Base-by-base conservation (phyloP, 2,329 filamentous ascomycete genomes). In the Verticillium dahliae region DNA sequence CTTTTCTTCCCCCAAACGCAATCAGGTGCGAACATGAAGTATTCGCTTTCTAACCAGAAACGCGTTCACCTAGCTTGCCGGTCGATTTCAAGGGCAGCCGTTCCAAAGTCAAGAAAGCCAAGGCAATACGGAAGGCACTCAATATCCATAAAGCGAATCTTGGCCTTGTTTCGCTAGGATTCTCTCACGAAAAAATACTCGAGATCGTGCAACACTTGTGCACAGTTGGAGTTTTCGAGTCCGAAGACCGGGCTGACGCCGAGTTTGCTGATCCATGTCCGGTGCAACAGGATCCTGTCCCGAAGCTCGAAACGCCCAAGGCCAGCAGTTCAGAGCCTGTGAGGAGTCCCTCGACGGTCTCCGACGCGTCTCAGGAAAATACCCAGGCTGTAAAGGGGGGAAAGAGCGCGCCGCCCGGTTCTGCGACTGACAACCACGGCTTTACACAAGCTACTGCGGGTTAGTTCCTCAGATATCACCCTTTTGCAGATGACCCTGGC, bases 211-310 rank as follows among this genome's bases (percentile, higher is more conserved):
- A 65, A 39, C 56, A 55, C 18, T 61, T 74, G n/a, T 56, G 73
- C 14, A 66, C 70, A 52, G 56, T 52, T 9, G 56, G 65, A 3
- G 60, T 74, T 11, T 75, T 76, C 61, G 65, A 72, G 60, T 74
- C 71, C 1, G 70, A 74, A 34, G 55, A 68, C 7, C 67, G 69
- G 33, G 73, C 72, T 45, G 73, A 71, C 61, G 65, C 69, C 56
- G 67, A 69, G 58, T 76, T 75, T 62, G 73, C 73, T 6, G 70
- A 71, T 27, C 67, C 74, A 10, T 75, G 73, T 41, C 64, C 62
- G 18, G 65, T 67, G 6, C 69, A 68, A 9, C 66, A 67, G 6
- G 61, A 63, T 6, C 67, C 67, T 45, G 67, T 70, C 56, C 64
- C 67, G 11, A 66, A 70, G 38, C 69, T 68, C 18, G 67, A 71